Evolutionary conservation across 2,329 filamentous ascomycete species (phyloP).

Genomic region (Cytospora piceicola): DNA sequence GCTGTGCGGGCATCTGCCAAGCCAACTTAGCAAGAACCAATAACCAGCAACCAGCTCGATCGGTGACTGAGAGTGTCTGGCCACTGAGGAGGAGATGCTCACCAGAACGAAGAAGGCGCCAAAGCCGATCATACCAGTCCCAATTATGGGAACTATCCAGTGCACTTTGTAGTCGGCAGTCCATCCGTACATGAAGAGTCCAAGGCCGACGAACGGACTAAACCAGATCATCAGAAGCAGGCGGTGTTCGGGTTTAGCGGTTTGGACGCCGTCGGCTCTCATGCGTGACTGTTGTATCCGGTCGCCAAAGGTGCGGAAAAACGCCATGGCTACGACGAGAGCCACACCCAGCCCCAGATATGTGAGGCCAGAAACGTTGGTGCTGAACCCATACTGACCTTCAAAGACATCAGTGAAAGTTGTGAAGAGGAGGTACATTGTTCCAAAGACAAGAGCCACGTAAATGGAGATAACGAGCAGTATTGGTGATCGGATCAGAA

Average conservation of each 20-base stretch:
- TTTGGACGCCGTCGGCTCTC: neutral
- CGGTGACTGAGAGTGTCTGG: too few relatives aligned
- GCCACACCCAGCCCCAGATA: conserved; percentile 52
- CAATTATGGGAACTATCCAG: conserved; percentile 55
- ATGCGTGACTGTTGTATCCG: conserved; percentile 10
- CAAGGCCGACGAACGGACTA: conserved; percentile 47
- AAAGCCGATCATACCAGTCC: conserved; percentile 40
- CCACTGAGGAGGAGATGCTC: too few relatives aligned
- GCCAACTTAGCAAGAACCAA: conserved; percentile 43
- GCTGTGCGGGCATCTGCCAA: conserved; percentile 32
- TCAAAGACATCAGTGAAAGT: conserved; percentile 46
- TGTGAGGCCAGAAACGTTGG: conserved; percentile 41
- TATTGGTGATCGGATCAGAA: conserved; percentile 58
- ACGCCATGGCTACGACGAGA: conserved; percentile 3
- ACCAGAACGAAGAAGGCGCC: conserved; percentile 38
- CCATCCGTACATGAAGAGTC: conserved; percentile 55
- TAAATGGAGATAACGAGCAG: conserved; percentile 50
- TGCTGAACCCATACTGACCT: conserved; percentile 40
- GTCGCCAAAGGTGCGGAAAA: neutral
- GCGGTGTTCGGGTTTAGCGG: conserved; percentile 45
- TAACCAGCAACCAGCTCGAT: conserved; percentile 31
- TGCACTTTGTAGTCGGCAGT: conserved; percentile 47
- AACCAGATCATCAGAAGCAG: conserved; percentile 48
- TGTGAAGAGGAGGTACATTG: conserved; percentile 46
- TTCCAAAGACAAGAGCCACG: conserved; percentile 42